Percentiles rank a stretch among this genome's conserved stretches.
These are phyloP conservation scores for Durotheca rogersii DNA, from an alignment of 495 filamentous ascomycete genomes.

Conservation along the genomic window DNA sequence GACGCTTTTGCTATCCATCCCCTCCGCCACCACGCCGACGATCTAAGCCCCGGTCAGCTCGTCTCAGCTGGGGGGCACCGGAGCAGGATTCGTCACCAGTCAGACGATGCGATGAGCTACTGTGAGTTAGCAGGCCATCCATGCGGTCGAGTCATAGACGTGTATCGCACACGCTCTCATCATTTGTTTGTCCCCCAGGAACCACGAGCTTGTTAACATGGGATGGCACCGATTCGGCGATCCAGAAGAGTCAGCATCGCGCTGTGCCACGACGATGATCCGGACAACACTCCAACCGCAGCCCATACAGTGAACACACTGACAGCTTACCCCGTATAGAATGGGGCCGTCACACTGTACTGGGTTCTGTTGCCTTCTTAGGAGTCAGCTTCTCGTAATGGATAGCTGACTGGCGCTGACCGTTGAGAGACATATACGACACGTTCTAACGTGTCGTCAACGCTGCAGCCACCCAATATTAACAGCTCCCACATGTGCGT, in stretches of 20 bases:
- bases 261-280: no score
- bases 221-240: neutral
- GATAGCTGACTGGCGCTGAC: constrained; percentile 12
- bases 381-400: neutral
- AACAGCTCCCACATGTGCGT: neutral
- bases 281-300: neutral
- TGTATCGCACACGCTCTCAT: no score
- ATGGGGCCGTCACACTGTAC: constrained; percentile 1
- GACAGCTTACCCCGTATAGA: neutral
- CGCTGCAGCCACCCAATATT: constrained; percentile 19
- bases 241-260: no score
- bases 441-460: constrained; percentile 5
- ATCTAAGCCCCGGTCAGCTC: no score
- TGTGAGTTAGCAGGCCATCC: neutral
- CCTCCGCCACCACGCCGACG: no score
- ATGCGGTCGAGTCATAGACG: neutral
- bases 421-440: neutral
- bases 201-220: neutral
- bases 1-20: no score
- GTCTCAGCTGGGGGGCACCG: no score
- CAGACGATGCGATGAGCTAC: neutral
- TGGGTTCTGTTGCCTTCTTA: neutral
- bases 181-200: neutral
- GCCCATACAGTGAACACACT: neutral
- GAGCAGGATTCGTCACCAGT: constrained; percentile 3